Base-by-base conservation (phyloP, 192 early-diverging fungal species). In the Allomyces macrogynus region DNA sequence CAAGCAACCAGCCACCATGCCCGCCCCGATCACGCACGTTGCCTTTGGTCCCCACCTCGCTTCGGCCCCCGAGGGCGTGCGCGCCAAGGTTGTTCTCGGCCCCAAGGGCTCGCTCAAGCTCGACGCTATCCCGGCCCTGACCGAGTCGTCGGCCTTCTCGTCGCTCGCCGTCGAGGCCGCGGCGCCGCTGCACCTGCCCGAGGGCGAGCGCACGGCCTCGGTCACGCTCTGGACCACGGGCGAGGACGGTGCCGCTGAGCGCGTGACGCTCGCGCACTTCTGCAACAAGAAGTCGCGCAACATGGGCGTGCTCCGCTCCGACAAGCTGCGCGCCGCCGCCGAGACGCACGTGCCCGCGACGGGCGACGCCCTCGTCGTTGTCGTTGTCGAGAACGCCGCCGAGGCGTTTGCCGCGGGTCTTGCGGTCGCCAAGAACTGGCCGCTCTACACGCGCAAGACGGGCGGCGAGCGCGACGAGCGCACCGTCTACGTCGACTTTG, bases 301-400 rank as follows among this genome's bases (percentile, higher is more conserved):
- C 67, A 44, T 73, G 20, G 77, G 72, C 23, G 40, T 69, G n/a
- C 61, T 79, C 62, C 70, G 78, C 20, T 26, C 24, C 26, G 78
- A 79, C 67, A 44, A 67, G 23, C 60, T 77, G n/a, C 65, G 66
- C 22, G 73, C 75, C n/a, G 32, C 70, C 32, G 71, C 72, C 40
- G 23, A 10, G 54, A 63, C 32, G 64, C 24, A 18, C 63, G 68
- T 64, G n/a, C 65, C 60, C 61, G 69, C 62, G 66, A 62, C 49
- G 54, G 69, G 68, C 25, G 64, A 68, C 63, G 62, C 43, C 0
- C 54, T 24, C 0, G 43, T 74, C 32, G 32, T 66, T 18, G 64
- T 66, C 7, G n/a, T 49, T 23, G 10, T 73, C 14, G 23, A 40
- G 23, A 24, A 20, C 24, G 61, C 62, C 12, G 63, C 40, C 18